These are phyloP conservation scores for Arthrobotrys sphaeroides DNA, from an alignment of 2,329 filamentous ascomycete genomes.

Conservation along the genomic window DNA sequence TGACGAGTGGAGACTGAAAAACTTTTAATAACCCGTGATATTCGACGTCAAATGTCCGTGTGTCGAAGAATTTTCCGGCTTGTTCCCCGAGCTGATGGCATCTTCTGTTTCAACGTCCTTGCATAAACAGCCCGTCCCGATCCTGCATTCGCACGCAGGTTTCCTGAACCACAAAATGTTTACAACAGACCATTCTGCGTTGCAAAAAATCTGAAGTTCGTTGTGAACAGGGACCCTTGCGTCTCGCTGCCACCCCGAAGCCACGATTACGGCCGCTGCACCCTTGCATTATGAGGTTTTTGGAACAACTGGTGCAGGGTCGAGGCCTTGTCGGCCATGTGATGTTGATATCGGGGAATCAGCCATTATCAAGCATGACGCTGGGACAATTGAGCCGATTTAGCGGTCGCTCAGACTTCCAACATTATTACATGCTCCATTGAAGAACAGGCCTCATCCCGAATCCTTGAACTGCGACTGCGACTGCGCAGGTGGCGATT, in stretches of 20 bases:
- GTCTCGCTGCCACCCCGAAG: constrained; percentile 9
- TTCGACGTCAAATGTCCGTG: not conserved
- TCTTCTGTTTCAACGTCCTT: not conserved
- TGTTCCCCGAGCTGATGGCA: constrained; percentile 1
- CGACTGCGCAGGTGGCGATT: not conserved
- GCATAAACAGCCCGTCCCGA: not conserved
- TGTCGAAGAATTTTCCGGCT: constrained; percentile 2
- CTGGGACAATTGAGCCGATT: constrained; percentile 24
- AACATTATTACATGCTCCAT: not conserved
- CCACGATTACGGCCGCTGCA: constrained; percentile 4
- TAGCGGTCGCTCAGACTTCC: constrained; percentile 29
- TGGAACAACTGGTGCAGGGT: constrained; percentile 15
- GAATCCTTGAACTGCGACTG: not conserved
- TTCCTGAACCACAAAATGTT: not conserved
- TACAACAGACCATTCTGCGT: constrained; percentile 27
- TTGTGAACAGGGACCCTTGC: constrained; percentile 2
- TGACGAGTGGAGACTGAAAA: not conserved
- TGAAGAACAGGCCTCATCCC: not conserved
- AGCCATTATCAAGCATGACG: constrained; percentile 10
- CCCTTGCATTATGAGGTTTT: constrained; percentile 9
- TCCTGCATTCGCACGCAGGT: not conserved
- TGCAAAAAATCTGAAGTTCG: not conserved
- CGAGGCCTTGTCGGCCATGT: constrained; percentile 25
- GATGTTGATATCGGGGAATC: constrained; percentile 6
- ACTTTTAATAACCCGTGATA: not conserved